Evolutionary conservation across 805 yeast genomes (phyloP), one percentile per base, ranked within the genome.

Genomic region (Kuraishia hungarica): DNA sequence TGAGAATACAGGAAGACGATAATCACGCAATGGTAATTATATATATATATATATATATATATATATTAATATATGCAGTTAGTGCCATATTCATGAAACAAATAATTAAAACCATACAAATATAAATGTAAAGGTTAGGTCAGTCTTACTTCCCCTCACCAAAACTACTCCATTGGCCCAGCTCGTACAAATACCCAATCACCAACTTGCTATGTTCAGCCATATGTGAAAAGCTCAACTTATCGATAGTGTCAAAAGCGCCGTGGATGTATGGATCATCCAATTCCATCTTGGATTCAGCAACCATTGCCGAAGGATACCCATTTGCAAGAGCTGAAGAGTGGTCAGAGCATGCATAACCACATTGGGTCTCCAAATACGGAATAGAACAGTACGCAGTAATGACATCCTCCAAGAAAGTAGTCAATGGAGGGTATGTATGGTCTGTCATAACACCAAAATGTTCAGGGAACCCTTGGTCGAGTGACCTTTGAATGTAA

Each of bases 281-380:
- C 59, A 76, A 75, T 55, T 80, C 77, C 67, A 89, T 78, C 56
- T 79, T 86, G 50, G 89, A 78, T 69, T 94, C 99, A 59, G 87
- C 81, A 51, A 89, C 87, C 69, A 90, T 88, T 35, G 90, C 81
- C 10, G 90, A 79, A 3, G 97, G 97, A 69, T 76, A 90, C 0
- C 97, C 97, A 62, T 80, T 81, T 65, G 86, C 83, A 53, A 83
- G 69, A 0, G 97, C 97, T 51, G 96, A 83, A 4, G 94, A 86
- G 68, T 91, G 97, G 72, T 93, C 98, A 19, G 96, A 86, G 69
- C 98, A 92, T 0, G 96, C 94, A 64, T 91, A 90, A 1, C 97
- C 97, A 72, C 97, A 93, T 56, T 73, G 61, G 13, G 96, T 86
- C 62, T 87, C 94, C 46, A 77, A 81, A 64, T 80, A 86, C 2